Evolutionary conservation across 2,329 filamentous ascomycete species (phyloP).

Genomic region (Talaromyces sp.): DNA sequence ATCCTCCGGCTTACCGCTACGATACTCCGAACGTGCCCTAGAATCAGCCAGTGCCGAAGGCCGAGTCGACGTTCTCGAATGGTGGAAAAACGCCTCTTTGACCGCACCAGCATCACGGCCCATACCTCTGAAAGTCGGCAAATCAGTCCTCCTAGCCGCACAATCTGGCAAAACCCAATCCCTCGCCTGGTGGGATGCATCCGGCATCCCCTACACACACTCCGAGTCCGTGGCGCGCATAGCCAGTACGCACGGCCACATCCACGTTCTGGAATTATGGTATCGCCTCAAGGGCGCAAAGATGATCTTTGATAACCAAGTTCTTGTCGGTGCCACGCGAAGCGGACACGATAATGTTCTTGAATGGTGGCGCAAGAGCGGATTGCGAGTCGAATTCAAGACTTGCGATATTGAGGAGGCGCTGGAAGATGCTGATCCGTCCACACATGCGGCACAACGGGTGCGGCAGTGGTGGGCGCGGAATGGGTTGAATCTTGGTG

Average conservation of each 20-base stretch:
- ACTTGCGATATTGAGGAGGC: conserved; percentile 95
- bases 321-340: conserved; percentile 81
- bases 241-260: conserved; percentile 79
- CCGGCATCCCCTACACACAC: conserved; percentile 73
- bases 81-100: conserved; percentile 76
- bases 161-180: conserved; percentile 76
- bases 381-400: conserved; percentile 81
- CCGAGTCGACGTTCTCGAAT: conserved; percentile 80
- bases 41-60: conserved; percentile 84
- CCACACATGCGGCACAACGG: conserved; percentile 65
- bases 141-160: conserved; percentile 77
- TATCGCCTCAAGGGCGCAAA: conserved; percentile 69
- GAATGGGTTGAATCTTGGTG: conserved; percentile 76
- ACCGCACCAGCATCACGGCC: conserved; percentile 52
- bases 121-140: conserved; percentile 71
- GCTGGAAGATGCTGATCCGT: conserved; percentile 69
- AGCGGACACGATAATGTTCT: conserved; percentile 80
- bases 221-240: conserved; percentile 79
- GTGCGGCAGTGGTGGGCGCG: conserved; percentile 84
- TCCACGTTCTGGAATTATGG: conserved; percentile 81
- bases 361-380: conserved; percentile 81
- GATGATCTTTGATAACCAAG: conserved; percentile 77
- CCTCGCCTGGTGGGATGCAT: conserved; percentile 83
- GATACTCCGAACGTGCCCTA: conserved; percentile 81
- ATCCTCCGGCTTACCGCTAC: conserved; percentile 70